Conservation (phyloP, 345 rosid species). For the Pistacia integerrima region DNA sequence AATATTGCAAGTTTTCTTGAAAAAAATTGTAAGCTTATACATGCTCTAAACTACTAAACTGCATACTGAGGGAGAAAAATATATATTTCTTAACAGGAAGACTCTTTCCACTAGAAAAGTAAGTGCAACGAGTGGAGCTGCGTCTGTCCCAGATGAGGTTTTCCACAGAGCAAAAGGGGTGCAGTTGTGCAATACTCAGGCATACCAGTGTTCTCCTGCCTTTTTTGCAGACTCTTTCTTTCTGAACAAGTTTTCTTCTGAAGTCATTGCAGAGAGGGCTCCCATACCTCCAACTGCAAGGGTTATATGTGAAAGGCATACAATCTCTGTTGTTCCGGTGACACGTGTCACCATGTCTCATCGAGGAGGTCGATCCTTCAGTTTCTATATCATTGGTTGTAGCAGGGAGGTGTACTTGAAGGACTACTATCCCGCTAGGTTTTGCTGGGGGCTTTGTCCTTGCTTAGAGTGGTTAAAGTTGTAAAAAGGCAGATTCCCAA, state of each 20-base stretch:
- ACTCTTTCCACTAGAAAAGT: conserved; percentile 80
- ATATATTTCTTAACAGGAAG: conserved; percentile 52
- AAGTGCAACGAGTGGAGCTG: conserved; percentile 87
- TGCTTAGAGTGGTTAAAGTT: conserved; percentile 88
- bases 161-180: conserved; percentile 92
- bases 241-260: conserved; percentile 87
- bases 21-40: neutral
- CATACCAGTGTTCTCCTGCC: conserved; percentile 85
- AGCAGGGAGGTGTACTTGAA: conserved; percentile 86
- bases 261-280: conserved; percentile 79
- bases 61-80: neutral
- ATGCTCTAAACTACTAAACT: neutral
- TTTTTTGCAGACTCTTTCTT: conserved; percentile 91
- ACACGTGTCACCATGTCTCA: conserved; percentile 86
- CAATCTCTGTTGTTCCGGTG: conserved; percentile 86
- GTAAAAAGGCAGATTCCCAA: conserved; percentile 21
- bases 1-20: neutral
- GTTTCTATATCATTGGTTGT: conserved; percentile 83
- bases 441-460: conserved; percentile 96
- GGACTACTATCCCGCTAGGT: conserved; percentile 86
- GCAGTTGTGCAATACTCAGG: conserved; percentile 93
- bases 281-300: conserved; percentile 67
- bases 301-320: conserved; percentile 89
- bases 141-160: conserved; percentile 91
- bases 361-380: conserved; percentile 65